Base-by-base conservation (phyloP, 208 protist genomes). In the Porcisia hertigi region DNA sequence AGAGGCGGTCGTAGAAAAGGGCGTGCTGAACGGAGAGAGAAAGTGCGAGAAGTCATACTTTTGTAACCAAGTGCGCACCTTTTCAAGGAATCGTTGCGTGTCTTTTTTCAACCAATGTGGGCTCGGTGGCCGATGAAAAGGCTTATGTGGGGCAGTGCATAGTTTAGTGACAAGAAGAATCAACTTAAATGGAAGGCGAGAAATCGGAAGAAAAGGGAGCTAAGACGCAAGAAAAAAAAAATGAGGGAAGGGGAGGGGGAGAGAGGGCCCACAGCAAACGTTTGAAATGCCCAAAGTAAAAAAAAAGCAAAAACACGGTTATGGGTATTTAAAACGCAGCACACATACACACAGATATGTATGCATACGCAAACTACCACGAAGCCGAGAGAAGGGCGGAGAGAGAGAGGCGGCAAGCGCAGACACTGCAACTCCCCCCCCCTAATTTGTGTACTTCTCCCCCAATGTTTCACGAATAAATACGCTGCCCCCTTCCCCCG, bases 301-400 rank as follows among this genome's bases (percentile, higher is more conserved):
- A 76, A 76, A 73, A 25, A 64, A 64, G 34, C 34, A 18, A 64
- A 43, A 16, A n/a, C 18, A 23, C 34, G 25, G 59, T 41, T n/a
- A 43, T 30, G 62, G 74, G 53, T 14, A 60, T 30, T 30, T 9
- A 23, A 52, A 75, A 66, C 30, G 4, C 54, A 20, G 54, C 3
- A 30, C 23, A 52, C 25, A 47, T 12, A 30, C 16, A 76, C 2
- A 43, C n/a, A 55, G 23, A 59, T 41, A 54, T 6, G 57, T 18
- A 70, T 16, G 53, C 39, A 72, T 73, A 66, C 52, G 1, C 11
- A 53, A 23, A 52, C 23, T 6, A 20, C 16, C 34, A 67, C 6
- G 54, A 23, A 64, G 30, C 30, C 30, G 25, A 9, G 14, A 43
- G 20, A 8, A 14, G 69, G 54, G 39, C 69, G 59, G 59, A 49